Base-by-base conservation (phyloP, 306 rosid genomes). In the Cyamopsis tetragonoloba region DNA sequence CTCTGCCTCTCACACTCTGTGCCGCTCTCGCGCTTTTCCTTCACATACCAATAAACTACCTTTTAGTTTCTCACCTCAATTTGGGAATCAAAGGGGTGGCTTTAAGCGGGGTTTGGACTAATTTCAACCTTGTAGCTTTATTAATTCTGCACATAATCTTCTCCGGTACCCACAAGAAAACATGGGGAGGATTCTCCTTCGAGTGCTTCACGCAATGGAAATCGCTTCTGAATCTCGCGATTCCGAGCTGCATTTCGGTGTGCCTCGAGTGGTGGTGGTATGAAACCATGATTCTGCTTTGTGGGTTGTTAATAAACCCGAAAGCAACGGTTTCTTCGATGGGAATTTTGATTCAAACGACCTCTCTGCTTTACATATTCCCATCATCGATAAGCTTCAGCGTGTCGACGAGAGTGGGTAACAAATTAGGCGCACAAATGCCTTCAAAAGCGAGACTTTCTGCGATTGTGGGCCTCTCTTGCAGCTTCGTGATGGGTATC, bases 221-320 rank as follows among this genome's bases (percentile, higher is more conserved):
- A 37, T 30, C 81, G 1, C 86, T 95, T 3, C 76, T 90, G 3
- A 78, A 79, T 56, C 22, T 88, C 20, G 96, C 99, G 1, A 81
- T 95, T 9, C 95, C 99, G 3, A 93, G 99, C 73, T 93, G 99
- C 76, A 58, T 93, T 62, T 93, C 96, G 0, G 99, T 93, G 14
- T 95, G 99, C 51, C 77, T 90, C 0, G 99, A 95, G 71, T 95
- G 99, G 99, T 95, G 99, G 99, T 95, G 99, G 99, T 90, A 90
- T 58, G 97, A 95, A 71, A 88, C 90, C 55, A 90, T 95, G 92
- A 95, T 88, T 24, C 34, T 95, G 64, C 74, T 90, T 17, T 95
- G 97, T 5, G 99, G 99, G 0, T 44, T 95, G 50, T 31, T 95
- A 6, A 0, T 77, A 0, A 85, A 85, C 55, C 97, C 99, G 2